Evolutionary conservation across 1,284 basidiomycete species (phyloP).

Genomic region (Singerocomus inundabilis): DNA sequence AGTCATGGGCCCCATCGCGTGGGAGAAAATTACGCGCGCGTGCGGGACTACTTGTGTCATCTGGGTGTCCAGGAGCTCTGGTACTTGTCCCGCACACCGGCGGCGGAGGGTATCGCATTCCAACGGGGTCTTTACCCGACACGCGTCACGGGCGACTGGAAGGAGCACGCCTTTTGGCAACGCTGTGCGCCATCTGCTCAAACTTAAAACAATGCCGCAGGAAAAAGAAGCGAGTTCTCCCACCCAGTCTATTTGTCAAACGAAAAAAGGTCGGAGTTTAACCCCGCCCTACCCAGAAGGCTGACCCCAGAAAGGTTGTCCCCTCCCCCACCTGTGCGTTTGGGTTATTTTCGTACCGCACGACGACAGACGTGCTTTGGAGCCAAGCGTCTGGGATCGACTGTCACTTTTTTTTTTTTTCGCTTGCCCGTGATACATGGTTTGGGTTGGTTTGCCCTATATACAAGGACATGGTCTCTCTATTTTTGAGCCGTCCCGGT

Average conservation of each 20-base stretch:
- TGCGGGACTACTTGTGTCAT: constrained; percentile 66
- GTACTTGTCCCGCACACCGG: constrained; percentile 51
- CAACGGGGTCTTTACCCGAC: constrained; percentile 44
- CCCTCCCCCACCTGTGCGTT: constrained; percentile 11
- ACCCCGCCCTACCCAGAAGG: constrained; percentile 23
- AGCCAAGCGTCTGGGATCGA: constrained; percentile 4
- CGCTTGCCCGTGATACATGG: constrained; percentile 1
- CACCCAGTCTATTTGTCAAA: constrained; percentile 15
- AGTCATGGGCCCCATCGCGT: constrained; percentile 90
- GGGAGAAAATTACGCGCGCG: constrained; percentile 78
- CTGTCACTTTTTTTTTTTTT: not conserved
- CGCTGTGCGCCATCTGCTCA: constrained; percentile 12
- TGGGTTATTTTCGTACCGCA: constrained; percentile 17
- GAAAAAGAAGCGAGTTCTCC: constrained; percentile 6
- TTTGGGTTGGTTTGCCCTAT: constrained; percentile 2
- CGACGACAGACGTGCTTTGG: constrained; percentile 1
- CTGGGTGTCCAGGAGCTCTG: constrained; percentile 70
- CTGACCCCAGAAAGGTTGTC: constrained; percentile 16
- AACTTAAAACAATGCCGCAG: constrained; percentile 16
- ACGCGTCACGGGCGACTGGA: constrained; percentile 52
- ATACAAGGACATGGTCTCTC: constrained; percentile 1
- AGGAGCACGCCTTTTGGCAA: constrained; percentile 58
- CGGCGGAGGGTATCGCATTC: constrained; percentile 31
- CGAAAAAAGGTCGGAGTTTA: constrained; percentile 38
- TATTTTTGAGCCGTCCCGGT: constrained; percentile 6